Conservation (phyloP, 2,329 filamentous ascomycete genomes). For the Fusarium verrucosum region DNA sequence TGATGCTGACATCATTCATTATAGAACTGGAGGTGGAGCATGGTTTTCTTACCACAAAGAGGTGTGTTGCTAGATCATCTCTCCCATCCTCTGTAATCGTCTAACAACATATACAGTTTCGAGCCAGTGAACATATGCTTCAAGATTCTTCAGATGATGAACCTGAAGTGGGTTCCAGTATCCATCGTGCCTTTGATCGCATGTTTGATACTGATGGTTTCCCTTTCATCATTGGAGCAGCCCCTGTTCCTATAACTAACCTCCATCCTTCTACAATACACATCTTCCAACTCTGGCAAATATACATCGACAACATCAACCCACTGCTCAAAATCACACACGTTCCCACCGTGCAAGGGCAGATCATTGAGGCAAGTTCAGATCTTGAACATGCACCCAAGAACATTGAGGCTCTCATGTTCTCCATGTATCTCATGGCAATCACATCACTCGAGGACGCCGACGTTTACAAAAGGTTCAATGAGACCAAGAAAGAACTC, state of each 20-base stretch:
- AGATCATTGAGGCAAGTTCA: constrained; percentile 69
- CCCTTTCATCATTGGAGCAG: constrained; percentile 63
- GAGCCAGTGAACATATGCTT: constrained; percentile 58
- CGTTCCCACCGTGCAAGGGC: constrained; percentile 70
- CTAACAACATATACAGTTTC: constrained; percentile 53
- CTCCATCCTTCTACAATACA: constrained; percentile 65
- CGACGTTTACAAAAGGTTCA: constrained; percentile 64
- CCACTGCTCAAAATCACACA: constrained; percentile 75
- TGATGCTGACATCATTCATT: constrained; percentile 10
- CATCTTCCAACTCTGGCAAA: constrained; percentile 73
- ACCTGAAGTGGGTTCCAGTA: constrained; percentile 61
- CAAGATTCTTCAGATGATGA: constrained; percentile 68
- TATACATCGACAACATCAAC: constrained; percentile 75
- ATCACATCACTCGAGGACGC: constrained; percentile 66
- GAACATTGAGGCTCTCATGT: constrained; percentile 73
- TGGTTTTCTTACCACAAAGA: constrained; percentile 65
- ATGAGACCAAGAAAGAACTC: constrained; percentile 61
- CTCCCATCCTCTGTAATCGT: neutral
- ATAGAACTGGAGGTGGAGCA: constrained; percentile 33
- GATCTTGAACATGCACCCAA: constrained; percentile 63
- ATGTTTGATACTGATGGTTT: constrained; percentile 68
- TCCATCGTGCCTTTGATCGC: constrained; percentile 67
- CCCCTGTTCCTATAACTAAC: constrained; percentile 54
- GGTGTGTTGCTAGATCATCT: constrained; percentile 47
- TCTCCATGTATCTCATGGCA: constrained; percentile 69